A percentile compares a stretch with the other conserved stretches of the same genome.
Conservation (phyloP, 768 basidiomycete genomes). For the Inosperma sp. region DNA sequence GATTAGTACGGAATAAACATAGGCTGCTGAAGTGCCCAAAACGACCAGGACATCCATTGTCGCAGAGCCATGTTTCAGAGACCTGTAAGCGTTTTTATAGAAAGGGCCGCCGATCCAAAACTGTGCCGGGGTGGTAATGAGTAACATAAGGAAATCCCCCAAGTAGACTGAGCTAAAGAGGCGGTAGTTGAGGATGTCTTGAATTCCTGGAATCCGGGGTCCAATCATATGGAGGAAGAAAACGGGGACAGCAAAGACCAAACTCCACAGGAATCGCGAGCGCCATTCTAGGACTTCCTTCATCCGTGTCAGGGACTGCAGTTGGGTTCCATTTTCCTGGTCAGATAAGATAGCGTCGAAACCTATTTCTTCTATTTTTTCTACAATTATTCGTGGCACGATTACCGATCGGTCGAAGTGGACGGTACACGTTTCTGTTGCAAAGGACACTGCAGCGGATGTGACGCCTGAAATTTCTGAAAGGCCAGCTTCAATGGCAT, state of each 20-base stretch:
- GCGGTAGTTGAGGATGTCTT: slow-evolving; percentile 43
- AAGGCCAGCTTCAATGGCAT: slow-evolving; percentile 69
- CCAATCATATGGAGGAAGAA: slow-evolving; percentile 89
- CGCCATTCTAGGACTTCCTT: slow-evolving; percentile 94
- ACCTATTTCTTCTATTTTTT: slow-evolving; percentile 81
- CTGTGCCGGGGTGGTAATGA: slow-evolving; percentile 87
- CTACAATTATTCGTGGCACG: slow-evolving; percentile 84
- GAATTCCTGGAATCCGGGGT: slow-evolving; percentile 60
- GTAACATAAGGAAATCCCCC: slow-evolving; percentile 70
- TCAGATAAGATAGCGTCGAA: slow-evolving; percentile 86
- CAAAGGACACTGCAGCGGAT: slow-evolving; percentile 66
- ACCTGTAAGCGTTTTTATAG: slow-evolving; percentile 86
- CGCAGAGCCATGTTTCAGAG: slow-evolving; percentile 80
- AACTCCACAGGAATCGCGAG: slow-evolving; percentile 65
- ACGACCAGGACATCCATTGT: slow-evolving; percentile 99
- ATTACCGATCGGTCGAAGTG: slow-evolving; percentile 69
- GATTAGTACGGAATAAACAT: slow-evolving; percentile 76
- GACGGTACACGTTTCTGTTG: slow-evolving; percentile 71
- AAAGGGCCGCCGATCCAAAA: slow-evolving; percentile 88
- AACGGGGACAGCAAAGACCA: slow-evolving; percentile 85
- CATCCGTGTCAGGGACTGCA: slow-evolving; percentile 78
- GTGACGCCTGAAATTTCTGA: slow-evolving; percentile 67
- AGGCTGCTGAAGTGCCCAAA: slow-evolving; percentile 91
- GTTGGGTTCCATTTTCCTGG: slow-evolving; percentile 75
- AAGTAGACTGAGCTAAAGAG: slow-evolving; percentile 70